Conservation (phyloP, 2,329 filamentous ascomycete species). For the Fusarium sp. region DNA sequence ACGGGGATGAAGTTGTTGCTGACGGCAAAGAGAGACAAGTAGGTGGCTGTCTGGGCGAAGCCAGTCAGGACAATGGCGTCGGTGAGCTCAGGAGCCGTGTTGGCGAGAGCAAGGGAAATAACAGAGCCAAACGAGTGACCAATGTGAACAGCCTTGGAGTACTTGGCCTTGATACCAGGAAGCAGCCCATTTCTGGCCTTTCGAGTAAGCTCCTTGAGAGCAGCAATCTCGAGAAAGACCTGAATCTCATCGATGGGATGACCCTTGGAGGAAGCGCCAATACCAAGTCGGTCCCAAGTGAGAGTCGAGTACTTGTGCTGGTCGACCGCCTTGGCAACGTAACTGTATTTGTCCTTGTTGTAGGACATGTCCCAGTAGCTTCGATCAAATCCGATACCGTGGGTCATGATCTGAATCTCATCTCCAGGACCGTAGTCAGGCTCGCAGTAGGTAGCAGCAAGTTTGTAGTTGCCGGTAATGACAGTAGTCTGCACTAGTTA, state of each 20-base stretch:
- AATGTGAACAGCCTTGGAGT: slow-evolving; percentile 64
- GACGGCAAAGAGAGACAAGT: slow-evolving; percentile 54
- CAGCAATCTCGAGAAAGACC: slow-evolving; percentile 65
- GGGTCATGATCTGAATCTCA: slow-evolving; percentile 54
- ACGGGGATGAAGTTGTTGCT: slow-evolving; percentile 61
- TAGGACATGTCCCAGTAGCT: slow-evolving; percentile 71
- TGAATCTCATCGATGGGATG: slow-evolving; percentile 71
- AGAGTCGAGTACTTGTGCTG: slow-evolving; percentile 68
- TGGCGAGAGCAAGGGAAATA: slow-evolving; percentile 66
- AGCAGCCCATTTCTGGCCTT: slow-evolving; percentile 59
- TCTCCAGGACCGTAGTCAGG: slow-evolving; percentile 58
- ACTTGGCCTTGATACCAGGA: slow-evolving; percentile 49
- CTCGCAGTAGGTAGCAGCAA: slow-evolving; percentile 70
- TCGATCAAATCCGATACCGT: slow-evolving; percentile 53
- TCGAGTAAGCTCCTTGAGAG: slow-evolving; percentile 63
- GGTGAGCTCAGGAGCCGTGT: slow-evolving; percentile 61
- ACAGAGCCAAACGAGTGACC: slow-evolving; percentile 73
- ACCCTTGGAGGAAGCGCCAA: slow-evolving; percentile 67
- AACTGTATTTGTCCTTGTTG: slow-evolving; percentile 71
- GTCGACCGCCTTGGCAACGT: slow-evolving; percentile 65
- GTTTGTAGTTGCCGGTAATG: slow-evolving; percentile 63
- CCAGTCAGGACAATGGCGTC: slow-evolving; percentile 71
- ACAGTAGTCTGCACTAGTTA: slow-evolving; percentile 55
- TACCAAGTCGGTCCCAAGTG: slow-evolving; percentile 70
- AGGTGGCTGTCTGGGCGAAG: slow-evolving; percentile 62